Evolutionary conservation across 2,329 filamentous ascomycete species (phyloP).

Genomic region (Colletotrichum euphorbiae): DNA sequence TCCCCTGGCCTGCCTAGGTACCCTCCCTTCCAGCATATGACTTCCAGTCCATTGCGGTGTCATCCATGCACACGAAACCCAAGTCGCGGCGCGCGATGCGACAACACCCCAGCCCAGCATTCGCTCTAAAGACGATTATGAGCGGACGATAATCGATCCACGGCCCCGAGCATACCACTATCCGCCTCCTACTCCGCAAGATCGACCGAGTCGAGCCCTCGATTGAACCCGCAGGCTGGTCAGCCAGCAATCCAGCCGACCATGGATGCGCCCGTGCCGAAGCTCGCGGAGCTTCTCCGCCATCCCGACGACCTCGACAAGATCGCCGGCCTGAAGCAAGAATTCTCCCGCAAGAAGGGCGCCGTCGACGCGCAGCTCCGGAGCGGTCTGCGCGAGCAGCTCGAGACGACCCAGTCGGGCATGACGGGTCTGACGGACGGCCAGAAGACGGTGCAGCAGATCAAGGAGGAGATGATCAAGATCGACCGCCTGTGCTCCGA

Average conservation of each 20-base stretch:
- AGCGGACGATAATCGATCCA: neutral
- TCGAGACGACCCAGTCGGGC: slow-evolving; percentile 93
- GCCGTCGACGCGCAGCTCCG: slow-evolving; percentile 92
- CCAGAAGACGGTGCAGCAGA: slow-evolving; percentile 89
- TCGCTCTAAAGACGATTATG: slow-evolving; percentile 18
- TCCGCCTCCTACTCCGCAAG: neutral
- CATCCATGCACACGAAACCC: slow-evolving; percentile 26
- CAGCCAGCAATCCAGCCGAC: slow-evolving; percentile 40
- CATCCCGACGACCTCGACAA: slow-evolving; percentile 98
- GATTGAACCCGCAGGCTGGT: neutral
- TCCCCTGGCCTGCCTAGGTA: neutral
- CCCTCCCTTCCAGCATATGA: neutral
- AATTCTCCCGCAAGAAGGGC: slow-evolving; percentile 94
- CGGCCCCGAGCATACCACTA: neutral
- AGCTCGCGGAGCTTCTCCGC: slow-evolving; percentile 91
- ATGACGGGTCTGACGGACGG: slow-evolving; percentile 91
- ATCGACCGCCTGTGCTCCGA: slow-evolving; percentile 98
- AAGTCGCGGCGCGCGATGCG: slow-evolving; percentile 27
- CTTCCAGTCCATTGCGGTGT: neutral
- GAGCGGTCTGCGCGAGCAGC: slow-evolving; percentile 87
- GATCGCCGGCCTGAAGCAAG: slow-evolving; percentile 87
- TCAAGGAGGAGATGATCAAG: slow-evolving; percentile 98
- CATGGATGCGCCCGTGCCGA: slow-evolving; percentile 78
- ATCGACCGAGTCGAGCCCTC: slow-evolving; percentile 5
- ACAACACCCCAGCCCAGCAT: slow-evolving; percentile 9